Percentiles rank a stretch among this genome's conserved stretches.
These are phyloP conservation scores for Fusarium graminum DNA, from an alignment of 2,329 filamentous ascomycete genomes.

Conservation along the genomic window DNA sequence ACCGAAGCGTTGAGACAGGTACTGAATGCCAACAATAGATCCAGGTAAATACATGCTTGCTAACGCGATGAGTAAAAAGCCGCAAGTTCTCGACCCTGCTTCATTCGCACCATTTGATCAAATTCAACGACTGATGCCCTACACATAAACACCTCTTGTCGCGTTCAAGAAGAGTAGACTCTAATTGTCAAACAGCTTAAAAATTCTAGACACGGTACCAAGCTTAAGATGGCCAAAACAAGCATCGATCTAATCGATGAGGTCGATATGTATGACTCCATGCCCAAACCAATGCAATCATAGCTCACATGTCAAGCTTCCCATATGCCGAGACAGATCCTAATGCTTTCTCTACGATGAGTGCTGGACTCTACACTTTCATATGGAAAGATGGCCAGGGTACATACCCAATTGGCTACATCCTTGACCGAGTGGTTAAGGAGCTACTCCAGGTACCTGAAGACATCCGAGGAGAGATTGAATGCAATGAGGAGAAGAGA, in stretches of 20 bases:
- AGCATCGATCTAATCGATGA: constrained; percentile 47
- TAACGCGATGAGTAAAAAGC: constrained; percentile 10
- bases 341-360: constrained; percentile 65
- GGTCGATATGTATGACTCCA: constrained; percentile 44
- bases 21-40: background rate
- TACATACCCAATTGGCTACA: constrained; percentile 72
- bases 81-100: constrained; percentile 6
- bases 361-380: constrained; percentile 75
- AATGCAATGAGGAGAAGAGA: constrained; percentile 69
- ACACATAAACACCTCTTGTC: background rate
- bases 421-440: constrained; percentile 65
- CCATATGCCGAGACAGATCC: constrained; percentile 78
- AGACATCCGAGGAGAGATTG: constrained; percentile 68
- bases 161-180: background rate
- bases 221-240: constrained; percentile 43
- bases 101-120: background rate
- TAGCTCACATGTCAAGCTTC: constrained; percentile 67
- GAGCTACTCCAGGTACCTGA: constrained; percentile 63
- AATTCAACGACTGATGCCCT: background rate
- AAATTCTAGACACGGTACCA: background rate
- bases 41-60: background rate
- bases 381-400: constrained; percentile 73
- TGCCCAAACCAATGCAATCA: background rate
- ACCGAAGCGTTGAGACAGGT: constrained; percentile 8
- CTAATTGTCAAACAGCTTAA: background rate